Evolutionary conservation across 1,139 yeast species (phyloP).

Genomic region (Yamadazyma triangularis): DNA sequence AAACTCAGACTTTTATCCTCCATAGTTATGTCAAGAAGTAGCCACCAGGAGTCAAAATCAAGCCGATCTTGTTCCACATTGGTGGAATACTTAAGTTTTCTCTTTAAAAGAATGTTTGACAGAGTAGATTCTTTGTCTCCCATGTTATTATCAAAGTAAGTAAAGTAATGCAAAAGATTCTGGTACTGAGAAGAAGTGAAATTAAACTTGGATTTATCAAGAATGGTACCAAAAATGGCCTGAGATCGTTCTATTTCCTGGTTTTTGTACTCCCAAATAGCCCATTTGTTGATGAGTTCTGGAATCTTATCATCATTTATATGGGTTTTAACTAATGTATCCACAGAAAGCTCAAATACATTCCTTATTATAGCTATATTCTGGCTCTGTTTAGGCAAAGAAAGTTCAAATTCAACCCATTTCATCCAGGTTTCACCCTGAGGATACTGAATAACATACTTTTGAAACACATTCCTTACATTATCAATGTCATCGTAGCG

Average conservation of each 20-base stretch:
- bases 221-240: slow-evolving; percentile 53
- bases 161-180: slow-evolving; percentile 41
- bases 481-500: slow-evolving; percentile 58
- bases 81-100: slow-evolving; percentile 53
- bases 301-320: slow-evolving; percentile 20
- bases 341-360: slow-evolving; percentile 66
- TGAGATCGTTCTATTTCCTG: slow-evolving; percentile 64
- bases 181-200: slow-evolving; percentile 40
- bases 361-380: slow-evolving; percentile 37
- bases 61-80: slow-evolving; percentile 42
- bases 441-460: slow-evolving; percentile 55
- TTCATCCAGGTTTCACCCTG: slow-evolving; percentile 56
- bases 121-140: slow-evolving; percentile 57
- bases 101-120: slow-evolving; percentile 45
- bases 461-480: slow-evolving; percentile 53
- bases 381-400: slow-evolving; percentile 2
- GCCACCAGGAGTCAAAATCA: slow-evolving; percentile 84
- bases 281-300: slow-evolving; percentile 45
- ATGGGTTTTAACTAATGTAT: slow-evolving; percentile 34
- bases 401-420: slow-evolving; percentile 34
- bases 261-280: slow-evolving; percentile 66
- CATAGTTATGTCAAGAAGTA: slow-evolving; percentile 46
- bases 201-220: slow-evolving; percentile 22
- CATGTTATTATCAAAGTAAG: slow-evolving; percentile 61
- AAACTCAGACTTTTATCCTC: slow-evolving; percentile 16